Evolutionary conservation across 148 eudicot genomes (phyloP), one percentile per base, ranked within the genome.

Genomic region (Silene uniflora): DNA sequence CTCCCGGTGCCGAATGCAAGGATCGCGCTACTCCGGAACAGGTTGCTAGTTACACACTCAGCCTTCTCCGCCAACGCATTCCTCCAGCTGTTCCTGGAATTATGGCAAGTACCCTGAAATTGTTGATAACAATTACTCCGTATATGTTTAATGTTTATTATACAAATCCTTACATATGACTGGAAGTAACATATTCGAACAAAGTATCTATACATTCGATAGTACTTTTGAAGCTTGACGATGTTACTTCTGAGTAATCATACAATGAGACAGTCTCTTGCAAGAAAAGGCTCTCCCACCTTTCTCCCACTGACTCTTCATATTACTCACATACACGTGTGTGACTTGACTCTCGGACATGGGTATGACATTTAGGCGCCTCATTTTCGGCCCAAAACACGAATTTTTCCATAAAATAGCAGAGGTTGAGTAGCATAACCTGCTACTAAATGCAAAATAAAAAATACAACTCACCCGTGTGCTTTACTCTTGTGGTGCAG

Each of bases 31-130:
- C 91, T 72, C 93, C 98, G 39, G 98, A 91, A 73, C 89, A 94
- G 71, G 84, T 91, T 84, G 98, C 97, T 44, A 85, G 85, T 56
- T 79, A 76, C 66, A 91, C 98, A 19, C 97, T 94, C 79, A 85
- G 88, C 69, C 87, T 91, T 93, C 93, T 94, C 10, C 88, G 73
- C 75, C 89, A 97, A 86, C 92, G 98, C 86, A 97, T 94, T 59
- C 98, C 98, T 71, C 97, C 98, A 35, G 91, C 98, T 24, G 98
- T 94, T 81, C 97, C 98, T 72, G 98, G 98, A 84, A 89, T 94
- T 71, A 94, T 94, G 98, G 98, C 89, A 86, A 72, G 76, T 69
- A 11, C 75, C n/a, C n/a, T n/a, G n/a, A n/a, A n/a, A n/a, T n/a
- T n/a, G n/a, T n/a, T n/a, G n/a, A n/a, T n/a, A n/a, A n/a, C n/a